Conservation (phyloP, 345 rosid species). For the Eucalyptus curtisii region DNA sequence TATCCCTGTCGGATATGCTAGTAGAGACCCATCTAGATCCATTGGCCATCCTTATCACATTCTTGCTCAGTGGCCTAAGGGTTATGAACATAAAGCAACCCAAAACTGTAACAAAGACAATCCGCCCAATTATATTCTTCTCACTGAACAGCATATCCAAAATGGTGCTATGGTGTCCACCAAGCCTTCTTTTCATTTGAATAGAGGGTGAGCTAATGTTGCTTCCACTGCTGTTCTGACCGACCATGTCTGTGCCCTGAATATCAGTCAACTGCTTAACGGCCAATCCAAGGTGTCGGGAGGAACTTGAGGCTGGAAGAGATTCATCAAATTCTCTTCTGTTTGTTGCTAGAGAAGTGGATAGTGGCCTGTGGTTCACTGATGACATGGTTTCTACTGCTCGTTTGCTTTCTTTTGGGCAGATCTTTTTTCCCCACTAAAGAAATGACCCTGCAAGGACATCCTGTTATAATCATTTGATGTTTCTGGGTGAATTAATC, state of each 20-base stretch:
- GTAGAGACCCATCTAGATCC: conserved; percentile 18
- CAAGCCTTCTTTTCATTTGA: conserved; percentile 52
- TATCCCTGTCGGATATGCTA: conserved; percentile 11
- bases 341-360: conserved; percentile 26
- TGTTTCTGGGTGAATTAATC: neutral
- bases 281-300: conserved; percentile 53
- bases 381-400: conserved; percentile 12
- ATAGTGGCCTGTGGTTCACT: conserved; percentile 41
- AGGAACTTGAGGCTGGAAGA: conserved; percentile 25
- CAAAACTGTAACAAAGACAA: conserved; percentile 34
- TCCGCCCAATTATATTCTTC: conserved; percentile 26
- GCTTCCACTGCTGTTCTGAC: conserved; percentile 31
- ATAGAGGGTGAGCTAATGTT: conserved; percentile 32
- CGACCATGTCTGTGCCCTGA: conserved; percentile 28
- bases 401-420: conserved; percentile 32
- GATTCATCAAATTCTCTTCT: conserved; percentile 31
- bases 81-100: conserved; percentile 47
- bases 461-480: neutral
- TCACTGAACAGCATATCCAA: conserved; percentile 45
- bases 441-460: conserved; percentile 51
- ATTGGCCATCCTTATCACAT: conserved; percentile 12
- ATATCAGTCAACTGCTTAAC: conserved; percentile 65
- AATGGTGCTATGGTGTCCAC: conserved; percentile 25
- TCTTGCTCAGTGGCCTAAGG: conserved; percentile 32
- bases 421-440: conserved; percentile 41